Conservation (phyloP, 2,329 filamentous ascomycete species). For the Dactylellina parvicollis region DNA sequence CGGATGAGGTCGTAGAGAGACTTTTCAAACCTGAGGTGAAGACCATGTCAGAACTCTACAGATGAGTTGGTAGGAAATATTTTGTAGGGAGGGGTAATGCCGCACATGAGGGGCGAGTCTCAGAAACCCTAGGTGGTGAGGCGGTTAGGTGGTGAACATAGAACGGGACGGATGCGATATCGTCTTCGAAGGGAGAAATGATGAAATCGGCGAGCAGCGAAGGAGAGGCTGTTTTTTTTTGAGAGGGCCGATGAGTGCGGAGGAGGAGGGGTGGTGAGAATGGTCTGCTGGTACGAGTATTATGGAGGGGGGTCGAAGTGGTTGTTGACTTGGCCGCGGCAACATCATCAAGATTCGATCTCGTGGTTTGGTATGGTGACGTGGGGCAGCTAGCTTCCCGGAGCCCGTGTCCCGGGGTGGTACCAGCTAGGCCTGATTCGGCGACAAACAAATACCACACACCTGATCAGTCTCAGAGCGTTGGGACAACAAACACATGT, state of each 20-base stretch:
- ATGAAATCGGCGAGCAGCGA: constrained; percentile 10
- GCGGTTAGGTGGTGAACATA: constrained; percentile 27
- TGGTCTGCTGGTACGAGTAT: not conserved
- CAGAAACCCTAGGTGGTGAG: constrained; percentile 34
- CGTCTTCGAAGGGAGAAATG: not conserved
- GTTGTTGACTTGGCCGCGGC: not conserved
- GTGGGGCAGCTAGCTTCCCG: constrained; percentile 11
- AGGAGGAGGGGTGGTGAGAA: not conserved
- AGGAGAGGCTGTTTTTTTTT: constrained; percentile 1
- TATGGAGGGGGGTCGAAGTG: constrained; percentile 1
- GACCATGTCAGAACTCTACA: not conserved
- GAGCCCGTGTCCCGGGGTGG: not conserved
- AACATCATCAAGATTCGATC: constrained; percentile 7
- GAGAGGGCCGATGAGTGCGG: no score
- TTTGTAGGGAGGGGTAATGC: not conserved
- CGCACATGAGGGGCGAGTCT: constrained; percentile 53
- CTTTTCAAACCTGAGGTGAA: constrained; percentile 88
- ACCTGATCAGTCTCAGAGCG: no score
- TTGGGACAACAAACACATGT: no score
- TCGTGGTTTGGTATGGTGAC: constrained; percentile 23
- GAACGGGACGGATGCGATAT: constrained; percentile 10
- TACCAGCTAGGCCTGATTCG: no score
- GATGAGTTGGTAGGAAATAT: not conserved
- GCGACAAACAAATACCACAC: no score
- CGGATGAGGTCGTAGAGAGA: constrained; percentile 98